These are phyloP conservation scores for Blastomyces percursus DNA, from an alignment of 2,329 filamentous ascomycete genomes.

Conservation along the genomic window DNA sequence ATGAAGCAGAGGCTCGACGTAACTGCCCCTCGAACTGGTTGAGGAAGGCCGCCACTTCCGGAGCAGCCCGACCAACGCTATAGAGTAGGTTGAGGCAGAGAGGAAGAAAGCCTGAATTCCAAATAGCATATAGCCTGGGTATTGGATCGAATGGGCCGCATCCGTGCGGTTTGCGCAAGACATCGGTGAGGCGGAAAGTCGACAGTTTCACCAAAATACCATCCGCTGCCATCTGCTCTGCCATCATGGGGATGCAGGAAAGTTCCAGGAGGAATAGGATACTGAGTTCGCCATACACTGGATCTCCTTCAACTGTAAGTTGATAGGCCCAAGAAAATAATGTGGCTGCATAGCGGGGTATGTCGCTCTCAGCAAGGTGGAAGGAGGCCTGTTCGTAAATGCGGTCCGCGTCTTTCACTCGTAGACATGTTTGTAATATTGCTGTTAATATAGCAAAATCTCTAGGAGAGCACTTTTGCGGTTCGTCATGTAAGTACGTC, in stretches of 20 bases:
- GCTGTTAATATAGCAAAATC: conserved; percentile 83
- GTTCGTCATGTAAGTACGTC: conserved; percentile 66
- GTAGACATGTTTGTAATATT: conserved; percentile 72
- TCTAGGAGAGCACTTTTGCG: conserved; percentile 54
- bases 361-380: conserved; percentile 54
- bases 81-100: conserved; percentile 79
- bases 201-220: conserved; percentile 70
- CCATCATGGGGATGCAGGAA: conserved; percentile 66
- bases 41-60: conserved; percentile 75
- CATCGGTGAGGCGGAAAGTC: conserved; percentile 65
- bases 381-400: conserved; percentile 59
- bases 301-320: conserved; percentile 65
- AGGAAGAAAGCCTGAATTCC: conserved; percentile 78
- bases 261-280: conserved; percentile 80
- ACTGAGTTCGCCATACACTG: conserved; percentile 86
- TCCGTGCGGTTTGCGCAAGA: conserved; percentile 56
- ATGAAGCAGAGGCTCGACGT: conserved; percentile 56
- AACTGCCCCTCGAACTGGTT: conserved; percentile 81
- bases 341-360: conserved; percentile 68
- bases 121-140: conserved; percentile 73
- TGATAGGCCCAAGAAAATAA: conserved; percentile 92
- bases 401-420: conserved; percentile 63
- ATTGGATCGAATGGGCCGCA: conserved; percentile 71
- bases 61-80: conserved; percentile 67
- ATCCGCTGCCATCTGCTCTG: conserved; percentile 82